Percentiles rank a stretch among this genome's conserved stretches.
Conservation (phyloP, 345 rosid species). For the Cardamine chenopodiifolia region DNA sequence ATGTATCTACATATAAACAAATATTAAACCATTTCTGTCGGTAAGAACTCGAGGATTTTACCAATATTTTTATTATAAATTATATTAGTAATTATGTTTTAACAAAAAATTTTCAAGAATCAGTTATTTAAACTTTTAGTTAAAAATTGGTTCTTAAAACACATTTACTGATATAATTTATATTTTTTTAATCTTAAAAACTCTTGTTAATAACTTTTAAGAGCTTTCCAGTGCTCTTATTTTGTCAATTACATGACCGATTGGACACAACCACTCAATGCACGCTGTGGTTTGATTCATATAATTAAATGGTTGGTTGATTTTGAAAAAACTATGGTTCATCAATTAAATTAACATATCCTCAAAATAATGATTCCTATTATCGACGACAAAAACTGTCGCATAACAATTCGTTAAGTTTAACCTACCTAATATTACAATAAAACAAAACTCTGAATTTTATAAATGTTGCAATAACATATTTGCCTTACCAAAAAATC, state of each 20-base stretch:
- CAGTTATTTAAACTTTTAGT: too few relatives aligned
- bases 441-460: background rate
- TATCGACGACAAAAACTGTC: background rate
- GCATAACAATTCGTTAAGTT: background rate
- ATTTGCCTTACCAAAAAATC: background rate
- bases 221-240: too few relatives aligned
- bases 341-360: background rate
- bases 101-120: too few relatives aligned
- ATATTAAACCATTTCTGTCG: too few relatives aligned
- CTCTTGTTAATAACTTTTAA: too few relatives aligned
- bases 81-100: too few relatives aligned
- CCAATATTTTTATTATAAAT: too few relatives aligned
- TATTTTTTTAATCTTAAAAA: too few relatives aligned
- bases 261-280: constrained; percentile 31
- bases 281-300: constrained; percentile 1
- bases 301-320: constrained; percentile 14
- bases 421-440: background rate
- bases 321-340: background rate
- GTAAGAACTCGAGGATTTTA: too few relatives aligned
- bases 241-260: constrained; percentile 1
- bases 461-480: background rate
- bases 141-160: too few relatives aligned
- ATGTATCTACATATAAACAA: background rate
- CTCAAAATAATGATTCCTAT: constrained; percentile 1
- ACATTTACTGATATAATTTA: too few relatives aligned